A percentile compares a stretch with the other conserved stretches of the same genome.
These are phyloP conservation scores for Yamadazyma takamatsuzukensis DNA, from an alignment of 805 yeast species.

Conservation along the genomic window DNA sequence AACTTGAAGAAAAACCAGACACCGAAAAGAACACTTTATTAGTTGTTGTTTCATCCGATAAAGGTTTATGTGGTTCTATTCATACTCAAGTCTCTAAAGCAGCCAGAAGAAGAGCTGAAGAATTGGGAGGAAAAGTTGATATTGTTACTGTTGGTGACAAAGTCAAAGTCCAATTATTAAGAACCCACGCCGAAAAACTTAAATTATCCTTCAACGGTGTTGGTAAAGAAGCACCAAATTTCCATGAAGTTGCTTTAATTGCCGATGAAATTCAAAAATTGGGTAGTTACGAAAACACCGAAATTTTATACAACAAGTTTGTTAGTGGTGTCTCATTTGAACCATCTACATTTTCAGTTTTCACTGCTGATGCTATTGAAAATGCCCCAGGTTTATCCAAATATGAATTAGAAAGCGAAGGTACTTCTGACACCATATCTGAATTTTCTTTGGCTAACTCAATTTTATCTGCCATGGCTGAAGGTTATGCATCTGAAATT, in stretches of 20 bases:
- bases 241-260: constrained; percentile 82
- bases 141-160: constrained; percentile 93
- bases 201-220: constrained; percentile 81
- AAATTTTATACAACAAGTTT: constrained; percentile 84
- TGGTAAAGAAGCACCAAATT: constrained; percentile 97
- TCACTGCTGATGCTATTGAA: constrained; percentile 67
- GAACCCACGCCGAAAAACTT: constrained; percentile 71
- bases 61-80: constrained; percentile 98
- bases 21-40: constrained; percentile 70
- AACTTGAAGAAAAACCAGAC: constrained; percentile 55
- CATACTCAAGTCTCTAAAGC: constrained; percentile 93
- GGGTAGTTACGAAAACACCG: constrained; percentile 71
- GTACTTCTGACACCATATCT: constrained; percentile 66
- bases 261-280: constrained; percentile 75
- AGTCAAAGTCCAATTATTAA: constrained; percentile 79
- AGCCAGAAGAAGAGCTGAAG: constrained; percentile 65
- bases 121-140: constrained; percentile 63
- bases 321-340: constrained; percentile 86
- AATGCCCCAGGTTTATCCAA: constrained; percentile 80
- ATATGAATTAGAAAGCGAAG: constrained; percentile 70
- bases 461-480: constrained; percentile 87
- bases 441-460: constrained; percentile 91
- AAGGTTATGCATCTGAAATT: constrained; percentile 97
- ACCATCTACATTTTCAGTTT: constrained; percentile 69
- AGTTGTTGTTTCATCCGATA: constrained; percentile 90